phyloP scores from a whole-genome alignment of 1,139 yeast species.

The Taphrina sp. region DNA sequence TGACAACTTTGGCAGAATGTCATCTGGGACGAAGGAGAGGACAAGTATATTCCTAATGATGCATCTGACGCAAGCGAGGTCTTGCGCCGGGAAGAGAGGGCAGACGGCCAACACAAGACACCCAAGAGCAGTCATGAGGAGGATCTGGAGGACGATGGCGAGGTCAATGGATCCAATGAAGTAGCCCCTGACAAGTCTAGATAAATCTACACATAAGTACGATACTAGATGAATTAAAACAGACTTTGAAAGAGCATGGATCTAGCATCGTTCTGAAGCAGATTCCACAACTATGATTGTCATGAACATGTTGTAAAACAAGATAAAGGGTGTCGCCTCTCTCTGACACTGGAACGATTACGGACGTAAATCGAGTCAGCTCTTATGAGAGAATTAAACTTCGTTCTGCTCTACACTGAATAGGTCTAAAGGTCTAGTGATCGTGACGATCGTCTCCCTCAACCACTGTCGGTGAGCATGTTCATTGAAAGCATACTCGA shows the following conservation, averaged over 20 bases:
- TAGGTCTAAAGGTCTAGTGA: conserved; percentile 26
- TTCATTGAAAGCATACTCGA: too few species aligned
- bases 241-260: too few species aligned
- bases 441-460: conserved; percentile 29
- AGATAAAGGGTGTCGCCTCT: conserved; percentile 25
- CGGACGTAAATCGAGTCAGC: conserved; percentile 21
- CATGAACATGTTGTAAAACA: too few species aligned
- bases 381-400: conserved; percentile 20
- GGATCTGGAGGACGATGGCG: conserved; percentile 28
- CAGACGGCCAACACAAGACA: background rate
- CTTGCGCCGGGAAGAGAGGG: conserved; percentile 4
- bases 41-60: conserved; percentile 11
- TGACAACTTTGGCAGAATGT: background rate
- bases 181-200: background rate
- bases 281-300: too few species aligned
- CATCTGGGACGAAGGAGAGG: conserved; percentile 17
- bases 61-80: conserved; percentile 18
- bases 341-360: conserved; percentile 30
- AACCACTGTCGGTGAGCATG: conserved; percentile 28
- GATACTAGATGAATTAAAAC: too few species aligned
- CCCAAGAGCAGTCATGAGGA: conserved; percentile 14
- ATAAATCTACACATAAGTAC: too few species aligned
- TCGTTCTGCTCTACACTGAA: conserved; percentile 27
- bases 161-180: conserved; percentile 25
- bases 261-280: too few species aligned